Conservation (phyloP, 192 early-diverging fungal species). For the Podila epicladia region DNA sequence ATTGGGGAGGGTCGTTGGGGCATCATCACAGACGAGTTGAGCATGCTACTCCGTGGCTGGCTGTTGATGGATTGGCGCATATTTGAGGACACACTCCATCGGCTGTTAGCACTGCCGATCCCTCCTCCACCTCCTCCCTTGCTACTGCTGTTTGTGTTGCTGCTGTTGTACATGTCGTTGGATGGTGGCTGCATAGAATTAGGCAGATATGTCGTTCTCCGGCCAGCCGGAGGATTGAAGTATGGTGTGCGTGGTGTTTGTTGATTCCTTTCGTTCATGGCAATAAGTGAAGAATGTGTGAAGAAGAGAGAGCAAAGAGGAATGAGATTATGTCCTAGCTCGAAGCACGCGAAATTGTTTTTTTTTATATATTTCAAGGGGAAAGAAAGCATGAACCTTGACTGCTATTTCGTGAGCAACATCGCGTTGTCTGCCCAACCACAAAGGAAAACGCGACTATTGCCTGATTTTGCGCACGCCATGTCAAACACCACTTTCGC, state of each 20-base stretch:
- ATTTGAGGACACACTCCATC: constrained; percentile 33
- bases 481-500: neutral
- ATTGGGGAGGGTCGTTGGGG: constrained; percentile 41
- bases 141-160: neutral
- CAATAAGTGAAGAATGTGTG: neutral
- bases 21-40: constrained; percentile 13
- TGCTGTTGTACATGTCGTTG: constrained; percentile 5
- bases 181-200: constrained; percentile 16
- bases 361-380: neutral
- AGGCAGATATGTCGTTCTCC: neutral
- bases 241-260: constrained; percentile 8
- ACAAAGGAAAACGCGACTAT: neutral
- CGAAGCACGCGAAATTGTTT: constrained; percentile 10
- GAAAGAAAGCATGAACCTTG: neutral
- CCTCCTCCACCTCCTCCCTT: constrained; percentile 1
- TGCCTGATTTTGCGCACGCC: neutral
- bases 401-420: too few relatives aligned
- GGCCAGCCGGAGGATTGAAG: neutral
- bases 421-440: neutral
- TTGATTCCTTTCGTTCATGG: constrained; percentile 3
- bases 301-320: neutral
- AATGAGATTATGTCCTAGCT: neutral
- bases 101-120: constrained; percentile 22
- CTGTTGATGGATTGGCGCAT: constrained; percentile 22
- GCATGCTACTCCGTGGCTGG: constrained; percentile 13